phyloP scores from a whole-genome alignment of 306 rosid species.

The Abrus precatorius region DNA sequence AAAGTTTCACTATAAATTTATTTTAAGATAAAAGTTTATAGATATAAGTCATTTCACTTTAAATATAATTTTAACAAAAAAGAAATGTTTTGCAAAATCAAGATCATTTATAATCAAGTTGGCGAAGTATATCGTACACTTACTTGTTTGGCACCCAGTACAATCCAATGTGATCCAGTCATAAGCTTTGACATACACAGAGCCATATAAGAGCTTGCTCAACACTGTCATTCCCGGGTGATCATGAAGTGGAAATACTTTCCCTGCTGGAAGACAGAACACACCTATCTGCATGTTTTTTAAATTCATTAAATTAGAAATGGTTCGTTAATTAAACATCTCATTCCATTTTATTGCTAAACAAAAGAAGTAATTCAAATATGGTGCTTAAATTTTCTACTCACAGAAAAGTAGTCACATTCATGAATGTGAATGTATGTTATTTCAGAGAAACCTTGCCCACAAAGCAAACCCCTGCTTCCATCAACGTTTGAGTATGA shows the following conservation, averaged over 20 bases:
- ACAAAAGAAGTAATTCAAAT: background rate
- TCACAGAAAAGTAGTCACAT: slow-evolving; percentile 66
- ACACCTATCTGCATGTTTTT: slow-evolving; percentile 61
- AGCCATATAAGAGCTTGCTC: slow-evolving; percentile 68
- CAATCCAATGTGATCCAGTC: slow-evolving; percentile 63
- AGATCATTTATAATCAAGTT: too few species aligned
- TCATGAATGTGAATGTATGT: slow-evolving; percentile 76
- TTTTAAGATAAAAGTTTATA: too few species aligned
- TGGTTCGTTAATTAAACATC: background rate
- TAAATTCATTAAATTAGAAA: background rate
- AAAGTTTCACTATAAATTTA: too few species aligned
- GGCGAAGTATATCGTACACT: background rate
- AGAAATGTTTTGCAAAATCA: too few species aligned
- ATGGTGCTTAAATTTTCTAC: background rate
- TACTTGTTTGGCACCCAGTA: slow-evolving; percentile 55
- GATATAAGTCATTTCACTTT: too few species aligned
- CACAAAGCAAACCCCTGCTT: slow-evolving; percentile 55
- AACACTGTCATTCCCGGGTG: slow-evolving; percentile 84
- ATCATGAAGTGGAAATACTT: slow-evolving; percentile 70
- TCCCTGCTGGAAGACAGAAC: slow-evolving; percentile 73
- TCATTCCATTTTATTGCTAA: background rate
- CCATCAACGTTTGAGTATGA: slow-evolving; percentile 38
- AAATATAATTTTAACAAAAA: too few species aligned
- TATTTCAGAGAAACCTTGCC: slow-evolving; percentile 55
- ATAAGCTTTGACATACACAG: slow-evolving; percentile 62